Conservation (phyloP, 192 early-diverging fungal genomes). For the Entomortierella chlamydospora region DNA sequence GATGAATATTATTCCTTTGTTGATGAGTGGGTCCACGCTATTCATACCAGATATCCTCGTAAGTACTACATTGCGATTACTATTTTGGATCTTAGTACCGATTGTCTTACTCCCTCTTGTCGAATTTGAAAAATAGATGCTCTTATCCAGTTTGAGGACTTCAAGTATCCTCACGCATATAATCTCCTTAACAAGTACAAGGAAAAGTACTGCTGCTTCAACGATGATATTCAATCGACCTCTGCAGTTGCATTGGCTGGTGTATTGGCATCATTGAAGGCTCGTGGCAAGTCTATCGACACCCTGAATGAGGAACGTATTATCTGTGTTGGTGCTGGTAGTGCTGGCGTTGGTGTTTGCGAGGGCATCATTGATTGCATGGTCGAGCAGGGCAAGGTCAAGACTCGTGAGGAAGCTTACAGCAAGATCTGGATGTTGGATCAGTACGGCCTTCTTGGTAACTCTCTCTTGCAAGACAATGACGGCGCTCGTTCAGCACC, state of each 20-base stretch:
- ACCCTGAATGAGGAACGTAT: slow-evolving; percentile 80
- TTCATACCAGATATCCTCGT: slow-evolving; percentile 67
- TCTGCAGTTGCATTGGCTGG: slow-evolving; percentile 97
- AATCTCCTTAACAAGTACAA: slow-evolving; percentile 84
- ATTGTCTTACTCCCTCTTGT: not conserved
- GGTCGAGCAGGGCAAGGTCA: slow-evolving; percentile 77
- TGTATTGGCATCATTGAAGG: slow-evolving; percentile 85
- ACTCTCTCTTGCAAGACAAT: slow-evolving; percentile 14
- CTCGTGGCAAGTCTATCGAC: slow-evolving; percentile 63
- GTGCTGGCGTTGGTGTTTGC: slow-evolving; percentile 95
- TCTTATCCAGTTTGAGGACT: slow-evolving; percentile 98
- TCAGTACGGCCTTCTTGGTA: slow-evolving; percentile 62
- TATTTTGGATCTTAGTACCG: no score
- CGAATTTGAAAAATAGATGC: slow-evolving; percentile 56
- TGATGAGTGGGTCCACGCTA: slow-evolving; percentile 66
- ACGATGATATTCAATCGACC: slow-evolving; percentile 97
- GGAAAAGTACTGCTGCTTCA: slow-evolving; percentile 85
- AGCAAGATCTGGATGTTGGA: slow-evolving; percentile 66
- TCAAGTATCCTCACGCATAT: slow-evolving; percentile 74
- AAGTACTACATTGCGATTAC: slow-evolving; percentile 35
- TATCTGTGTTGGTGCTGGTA: slow-evolving; percentile 94
- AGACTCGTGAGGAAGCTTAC: slow-evolving; percentile 67
- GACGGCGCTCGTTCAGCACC: slow-evolving; percentile 21
- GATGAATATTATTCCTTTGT: slow-evolving; percentile 66
- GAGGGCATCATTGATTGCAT: slow-evolving; percentile 87